Conservation (phyloP, 345 rosid genomes). For the Brassica incana region DNA sequence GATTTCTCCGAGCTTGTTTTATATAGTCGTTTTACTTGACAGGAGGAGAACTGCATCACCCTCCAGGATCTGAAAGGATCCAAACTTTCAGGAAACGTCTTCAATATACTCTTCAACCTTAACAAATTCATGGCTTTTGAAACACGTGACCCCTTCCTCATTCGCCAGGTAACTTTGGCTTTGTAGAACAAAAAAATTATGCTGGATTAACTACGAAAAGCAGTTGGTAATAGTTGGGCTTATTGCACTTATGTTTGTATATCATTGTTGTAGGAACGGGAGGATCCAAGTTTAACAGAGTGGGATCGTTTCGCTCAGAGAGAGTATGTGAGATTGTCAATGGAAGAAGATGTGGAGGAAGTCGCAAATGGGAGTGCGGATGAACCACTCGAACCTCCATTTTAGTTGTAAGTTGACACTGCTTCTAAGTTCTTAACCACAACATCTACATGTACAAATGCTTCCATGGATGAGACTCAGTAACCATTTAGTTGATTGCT, state of each 20-base stretch:
- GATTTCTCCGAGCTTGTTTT: not conserved
- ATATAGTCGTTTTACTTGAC: not conserved
- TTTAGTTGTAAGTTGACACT: conserved; percentile 40
- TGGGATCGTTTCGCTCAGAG: conserved; percentile 79
- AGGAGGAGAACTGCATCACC: conserved; percentile 61
- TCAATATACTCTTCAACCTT: conserved; percentile 87
- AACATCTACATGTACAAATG: not conserved
- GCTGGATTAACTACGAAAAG: not conserved
- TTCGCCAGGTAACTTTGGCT: conserved; percentile 60
- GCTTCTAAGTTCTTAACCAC: not conserved
- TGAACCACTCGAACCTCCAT: conserved; percentile 67
- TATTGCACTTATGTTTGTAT: not conserved
- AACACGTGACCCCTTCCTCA: conserved; percentile 75
- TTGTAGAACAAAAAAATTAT: not conserved
- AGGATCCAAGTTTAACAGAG: conserved; percentile 66
- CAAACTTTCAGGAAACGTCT: conserved; percentile 79
- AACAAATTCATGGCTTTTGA: conserved; percentile 82
- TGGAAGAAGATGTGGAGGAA: conserved; percentile 82
- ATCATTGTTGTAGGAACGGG: conserved; percentile 51
- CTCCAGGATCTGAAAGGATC: conserved; percentile 62
- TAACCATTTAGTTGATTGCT: not conserved
- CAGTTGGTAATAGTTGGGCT: not conserved
- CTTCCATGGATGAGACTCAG: not conserved
- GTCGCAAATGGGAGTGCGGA: conserved; percentile 76
- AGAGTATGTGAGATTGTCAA: conserved; percentile 69